phyloP scores from a whole-genome alignment of 805 yeast species.

The Kodamaea restingae region DNA sequence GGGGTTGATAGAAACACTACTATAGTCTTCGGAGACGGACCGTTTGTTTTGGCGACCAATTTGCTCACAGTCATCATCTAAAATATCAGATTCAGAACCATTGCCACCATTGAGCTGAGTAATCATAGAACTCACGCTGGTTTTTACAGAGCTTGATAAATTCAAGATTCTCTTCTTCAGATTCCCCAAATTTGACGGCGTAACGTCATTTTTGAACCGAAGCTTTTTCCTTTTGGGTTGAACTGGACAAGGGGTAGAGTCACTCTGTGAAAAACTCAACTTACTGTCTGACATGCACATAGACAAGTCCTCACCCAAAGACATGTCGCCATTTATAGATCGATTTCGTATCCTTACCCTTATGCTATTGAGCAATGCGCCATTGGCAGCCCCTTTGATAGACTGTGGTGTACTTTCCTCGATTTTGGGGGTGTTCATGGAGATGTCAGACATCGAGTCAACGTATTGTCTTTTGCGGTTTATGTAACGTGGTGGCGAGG shows the following conservation, averaged over 20 bases:
- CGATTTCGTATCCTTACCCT: constrained; percentile 2
- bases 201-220: constrained; percentile 20
- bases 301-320: constrained; percentile 15
- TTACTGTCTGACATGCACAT: constrained; percentile 17
- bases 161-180: constrained; percentile 24
- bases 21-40: too few relatives aligned
- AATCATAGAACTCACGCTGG: constrained; percentile 18
- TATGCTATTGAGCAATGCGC: neutral
- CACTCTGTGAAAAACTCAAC: constrained; percentile 31
- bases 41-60: too few relatives aligned
- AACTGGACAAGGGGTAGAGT: constrained; percentile 43
- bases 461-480: constrained; percentile 24
- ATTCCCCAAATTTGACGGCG: constrained; percentile 19
- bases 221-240: constrained; percentile 36
- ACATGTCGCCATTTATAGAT: constrained; percentile 3
- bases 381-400: constrained; percentile 6
- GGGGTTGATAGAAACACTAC: constrained; percentile 5
- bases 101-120: constrained; percentile 14
- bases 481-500: constrained; percentile 20
- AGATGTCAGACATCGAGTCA: constrained; percentile 24
- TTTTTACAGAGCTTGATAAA: constrained; percentile 29
- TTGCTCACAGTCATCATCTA: constrained; percentile 9
- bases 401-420: constrained; percentile 2
- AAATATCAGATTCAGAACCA: constrained; percentile 7
- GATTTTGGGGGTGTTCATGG: constrained; percentile 23